phyloP scores from a whole-genome alignment of 768 basidiomycete species.

The Boletus rufocinnamomeus region DNA sequence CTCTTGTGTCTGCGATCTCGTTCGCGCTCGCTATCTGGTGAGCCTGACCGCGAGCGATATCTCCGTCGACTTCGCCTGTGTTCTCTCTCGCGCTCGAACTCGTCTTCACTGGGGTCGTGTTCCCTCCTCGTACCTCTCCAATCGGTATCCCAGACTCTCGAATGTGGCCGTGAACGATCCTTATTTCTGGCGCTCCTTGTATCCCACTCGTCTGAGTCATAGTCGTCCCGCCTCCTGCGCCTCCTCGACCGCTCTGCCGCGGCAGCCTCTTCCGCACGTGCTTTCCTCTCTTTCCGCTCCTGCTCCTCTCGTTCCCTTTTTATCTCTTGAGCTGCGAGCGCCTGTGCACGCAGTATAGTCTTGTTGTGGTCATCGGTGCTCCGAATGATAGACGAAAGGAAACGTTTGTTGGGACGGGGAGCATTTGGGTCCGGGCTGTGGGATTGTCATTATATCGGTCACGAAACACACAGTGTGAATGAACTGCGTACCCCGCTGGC shows the following conservation, averaged over 20 bases:
- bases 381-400: conserved; percentile 81
- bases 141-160: conserved; percentile 41
- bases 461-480: not conserved
- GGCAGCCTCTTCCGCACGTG: conserved; percentile 74
- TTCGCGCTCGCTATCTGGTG: conserved; percentile 22
- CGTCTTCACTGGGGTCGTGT: conserved; percentile 42
- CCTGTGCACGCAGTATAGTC: conserved; percentile 74
- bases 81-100: conserved; percentile 21
- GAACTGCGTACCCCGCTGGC: conserved; percentile 49
- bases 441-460: not conserved
- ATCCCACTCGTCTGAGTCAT: conserved; percentile 33
- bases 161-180: conserved; percentile 51
- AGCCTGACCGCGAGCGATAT: conserved; percentile 35
- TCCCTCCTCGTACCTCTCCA: conserved; percentile 47
- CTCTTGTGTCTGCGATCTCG: conserved; percentile 26
- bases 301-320: conserved; percentile 67
- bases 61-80: conserved; percentile 25
- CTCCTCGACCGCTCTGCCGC: conserved; percentile 60
- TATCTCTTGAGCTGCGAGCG: conserved; percentile 69
- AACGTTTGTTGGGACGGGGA: conserved; percentile 81
- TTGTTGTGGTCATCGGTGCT: conserved; percentile 97
- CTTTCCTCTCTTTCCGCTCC: conserved; percentile 59
- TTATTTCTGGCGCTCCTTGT: conserved; percentile 40
- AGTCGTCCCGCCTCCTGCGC: conserved; percentile 35
- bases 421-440: conserved; percentile 67